Evolutionary conservation across 768 basidiomycete genomes (phyloP), one percentile per base, ranked within the genome.

Genomic region (Pleurotus platypus): DNA sequence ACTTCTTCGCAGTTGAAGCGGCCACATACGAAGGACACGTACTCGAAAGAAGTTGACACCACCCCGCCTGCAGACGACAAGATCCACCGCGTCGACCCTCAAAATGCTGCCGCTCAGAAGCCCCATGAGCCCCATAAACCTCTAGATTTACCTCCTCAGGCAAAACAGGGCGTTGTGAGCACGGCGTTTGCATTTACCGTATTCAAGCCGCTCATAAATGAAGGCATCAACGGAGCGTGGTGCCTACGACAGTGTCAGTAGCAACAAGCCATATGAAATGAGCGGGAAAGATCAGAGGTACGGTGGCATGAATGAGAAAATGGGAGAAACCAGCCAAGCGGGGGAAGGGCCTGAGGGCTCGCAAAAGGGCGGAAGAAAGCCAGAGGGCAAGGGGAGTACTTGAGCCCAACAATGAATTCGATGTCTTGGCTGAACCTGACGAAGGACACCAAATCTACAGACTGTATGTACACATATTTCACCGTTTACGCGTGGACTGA

Each of bases 11-110:
- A 35, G 4, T 35, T 35, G 42, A 16, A n/a, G 42, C 18, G 46
- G n/a, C 20, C 48, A 4, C 73, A 81, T 61, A 70, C 69, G 1
- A 58, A 67, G 5, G 80, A 81, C 50, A 70, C 70, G 9, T 82
- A 82, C 66, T 69, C 69, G 46, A 79, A 81, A 58, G 80, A 83
- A 37, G 65, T 72, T 35, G 81, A 83, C 63, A 66, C 72, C 18
- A 72, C 74, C 1, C 75, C 78, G 3, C 74, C 78, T 1, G 56
- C 66, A 1, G 73, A 77, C 49, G 57, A 72, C n/a, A 71, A 64
- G 4, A 68, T 79, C 50, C 75, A 80, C 66, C 68, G 73, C n/a
- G 74, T 83, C 30, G 81, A 82, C 51, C 66, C 77, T 1, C 59
- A 66, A 3, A 76, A 77, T 2, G 75, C 78, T 49, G 67, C 67